These are phyloP conservation scores for Stachybotrys chartarum DNA, from an alignment of 2,329 filamentous ascomycete species.

Conservation along the genomic window DNA sequence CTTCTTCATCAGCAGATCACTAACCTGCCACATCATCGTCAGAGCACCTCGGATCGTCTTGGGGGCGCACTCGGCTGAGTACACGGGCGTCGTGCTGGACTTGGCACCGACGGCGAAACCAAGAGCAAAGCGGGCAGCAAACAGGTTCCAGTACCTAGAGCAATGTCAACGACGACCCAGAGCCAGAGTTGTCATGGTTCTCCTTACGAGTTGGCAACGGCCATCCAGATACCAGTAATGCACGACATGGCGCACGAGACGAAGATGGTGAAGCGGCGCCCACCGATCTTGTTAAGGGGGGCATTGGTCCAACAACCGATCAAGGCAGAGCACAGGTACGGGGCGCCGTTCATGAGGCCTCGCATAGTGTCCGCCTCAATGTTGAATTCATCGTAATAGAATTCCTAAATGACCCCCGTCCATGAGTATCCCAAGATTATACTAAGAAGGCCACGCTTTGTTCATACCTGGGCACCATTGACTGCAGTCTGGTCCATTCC, in stretches of 20 bases:
- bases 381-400: slow-evolving; percentile 21
- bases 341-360: slow-evolving; percentile 48
- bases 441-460: slow-evolving; percentile 32
- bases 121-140: slow-evolving; percentile 24
- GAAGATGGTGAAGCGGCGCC: slow-evolving; percentile 58
- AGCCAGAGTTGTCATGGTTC: neutral
- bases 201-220: slow-evolving; percentile 46
- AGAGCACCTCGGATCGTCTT: slow-evolving; percentile 30
- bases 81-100: slow-evolving; percentile 25
- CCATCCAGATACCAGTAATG: slow-evolving; percentile 49
- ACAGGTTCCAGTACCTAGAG: slow-evolving; percentile 13
- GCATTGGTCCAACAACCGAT: slow-evolving; percentile 27
- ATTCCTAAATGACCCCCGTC: slow-evolving; percentile 17
- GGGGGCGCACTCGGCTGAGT: slow-evolving; percentile 28
- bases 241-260: slow-evolving; percentile 49
- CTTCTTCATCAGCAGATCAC: neutral
- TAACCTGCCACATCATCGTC: slow-evolving; percentile 28
- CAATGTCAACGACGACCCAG: neutral
- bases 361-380: slow-evolving; percentile 35
- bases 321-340: slow-evolving; percentile 43
- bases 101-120: slow-evolving; percentile 30
- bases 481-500: slow-evolving; percentile 62
- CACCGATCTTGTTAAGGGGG: slow-evolving; percentile 51
- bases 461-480: slow-evolving; percentile 54
- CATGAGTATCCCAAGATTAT: slow-evolving; percentile 23